Percentiles rank a stretch among this genome's conserved stretches.
Evolutionary conservation across 495 filamentous ascomycete species (phyloP).

Genomic region (Pseudomonodictys pantanalensis): DNA sequence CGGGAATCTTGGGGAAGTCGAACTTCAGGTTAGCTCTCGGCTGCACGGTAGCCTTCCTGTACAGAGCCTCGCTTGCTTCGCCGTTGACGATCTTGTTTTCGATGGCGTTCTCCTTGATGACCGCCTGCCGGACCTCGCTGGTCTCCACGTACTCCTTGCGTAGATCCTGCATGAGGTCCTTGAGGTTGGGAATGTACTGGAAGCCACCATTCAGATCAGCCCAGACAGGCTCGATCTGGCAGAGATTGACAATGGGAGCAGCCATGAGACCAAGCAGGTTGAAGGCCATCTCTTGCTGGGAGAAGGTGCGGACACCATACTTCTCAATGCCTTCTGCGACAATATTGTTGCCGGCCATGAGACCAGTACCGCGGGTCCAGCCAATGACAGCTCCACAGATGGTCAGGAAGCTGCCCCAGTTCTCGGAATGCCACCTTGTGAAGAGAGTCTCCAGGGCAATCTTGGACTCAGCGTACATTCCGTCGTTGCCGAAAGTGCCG

Average conservation of each 20-base stretch:
- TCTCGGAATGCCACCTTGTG: conserved; percentile 97
- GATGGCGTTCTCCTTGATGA: conserved; percentile 91
- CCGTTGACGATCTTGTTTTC: conserved; percentile 98
- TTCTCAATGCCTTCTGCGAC: conserved; percentile 95
- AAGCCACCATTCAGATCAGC: conserved; percentile 97
- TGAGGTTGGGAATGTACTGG: conserved; percentile 96
- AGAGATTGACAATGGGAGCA: conserved; percentile 88
- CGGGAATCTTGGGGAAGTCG: conserved; percentile 82
- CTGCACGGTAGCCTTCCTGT: conserved; percentile 88
- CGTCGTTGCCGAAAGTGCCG: conserved; percentile 96
- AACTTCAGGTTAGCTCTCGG: conserved; percentile 97
- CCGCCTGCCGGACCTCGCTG: conserved; percentile 86
- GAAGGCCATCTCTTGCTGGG: conserved; percentile 99
- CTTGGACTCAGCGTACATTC: conserved; percentile 97
- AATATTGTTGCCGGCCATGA: conserved; percentile 98
- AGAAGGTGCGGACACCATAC: conserved; percentile 96
- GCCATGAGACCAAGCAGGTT: conserved; percentile 97
- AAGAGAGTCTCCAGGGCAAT: conserved; percentile 95
- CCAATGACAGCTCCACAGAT: conserved; percentile 98
- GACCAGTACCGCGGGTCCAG: conserved; percentile 96
- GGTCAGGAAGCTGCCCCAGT: conserved; percentile 95
- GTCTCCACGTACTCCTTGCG: conserved; percentile 91
- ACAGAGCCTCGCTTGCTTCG: conserved; percentile 84
- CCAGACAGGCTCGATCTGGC: conserved; percentile 92
- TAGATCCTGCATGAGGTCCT: conserved; percentile 84